Percentiles rank a stretch among this genome's conserved stretches.
Evolutionary conservation across 192 early-diverging fungal genomes (phyloP).

Genomic region (Backusella australiensis): DNA sequence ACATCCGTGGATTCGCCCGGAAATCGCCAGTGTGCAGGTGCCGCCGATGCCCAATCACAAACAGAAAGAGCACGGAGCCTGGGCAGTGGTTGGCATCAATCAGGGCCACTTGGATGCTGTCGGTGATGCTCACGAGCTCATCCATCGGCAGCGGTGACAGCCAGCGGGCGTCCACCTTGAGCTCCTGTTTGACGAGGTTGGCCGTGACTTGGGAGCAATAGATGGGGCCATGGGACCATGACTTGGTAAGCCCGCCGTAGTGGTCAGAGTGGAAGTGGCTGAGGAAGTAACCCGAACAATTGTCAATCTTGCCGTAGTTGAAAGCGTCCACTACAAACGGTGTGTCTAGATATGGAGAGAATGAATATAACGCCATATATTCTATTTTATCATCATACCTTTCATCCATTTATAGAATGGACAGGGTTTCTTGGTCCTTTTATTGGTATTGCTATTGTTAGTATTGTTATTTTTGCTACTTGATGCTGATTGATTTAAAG

Average conservation of each 20-base stretch:
- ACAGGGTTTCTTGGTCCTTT: neutral
- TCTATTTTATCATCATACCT: neutral
- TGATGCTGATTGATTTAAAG: neutral
- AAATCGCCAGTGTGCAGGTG: conserved; percentile 93
- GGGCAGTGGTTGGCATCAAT: conserved; percentile 89
- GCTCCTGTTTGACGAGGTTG: conserved; percentile 65
- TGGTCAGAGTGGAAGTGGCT: conserved; percentile 96
- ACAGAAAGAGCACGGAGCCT: conserved; percentile 71
- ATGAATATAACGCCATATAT: neutral
- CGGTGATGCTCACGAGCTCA: conserved; percentile 14
- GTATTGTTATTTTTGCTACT: neutral
- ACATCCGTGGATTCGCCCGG: conserved; percentile 61
- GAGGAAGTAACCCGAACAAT: conserved; percentile 82
- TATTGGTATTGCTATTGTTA: neutral
- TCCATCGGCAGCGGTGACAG: conserved; percentile 75
- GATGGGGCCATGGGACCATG: conserved; percentile 72
- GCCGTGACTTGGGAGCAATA: conserved; percentile 89
- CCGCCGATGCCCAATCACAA: conserved; percentile 40
- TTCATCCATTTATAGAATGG: conserved; percentile 12
- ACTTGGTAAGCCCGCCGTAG: conserved; percentile 71
- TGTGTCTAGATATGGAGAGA: conserved; percentile 41
- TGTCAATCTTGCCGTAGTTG: conserved; percentile 68
- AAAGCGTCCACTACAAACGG: conserved; percentile 92
- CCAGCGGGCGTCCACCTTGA: conserved; percentile 58
- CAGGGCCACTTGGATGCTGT: conserved; percentile 67